These are phyloP conservation scores for Butyriboletus appendiculatus DNA, from an alignment of 1,284 basidiomycete species.

Conservation along the genomic window DNA sequence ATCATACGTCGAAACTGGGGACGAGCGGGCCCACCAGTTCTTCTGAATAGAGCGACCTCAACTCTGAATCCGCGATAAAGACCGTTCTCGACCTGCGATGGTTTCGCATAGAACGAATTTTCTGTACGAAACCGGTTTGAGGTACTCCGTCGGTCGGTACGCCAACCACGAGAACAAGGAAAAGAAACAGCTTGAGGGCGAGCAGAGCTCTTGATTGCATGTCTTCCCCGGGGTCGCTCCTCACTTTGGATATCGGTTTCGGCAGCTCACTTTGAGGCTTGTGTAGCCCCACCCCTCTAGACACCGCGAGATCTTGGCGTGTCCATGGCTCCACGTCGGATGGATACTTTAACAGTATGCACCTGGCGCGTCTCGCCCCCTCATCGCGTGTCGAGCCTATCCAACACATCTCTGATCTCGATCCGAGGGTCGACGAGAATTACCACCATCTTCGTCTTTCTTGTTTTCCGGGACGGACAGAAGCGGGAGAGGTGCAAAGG, in stretches of 20 bases:
- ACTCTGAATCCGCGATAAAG: slow-evolving; percentile 16
- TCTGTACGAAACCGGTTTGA: slow-evolving; percentile 15
- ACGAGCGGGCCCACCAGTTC: slow-evolving; percentile 8
- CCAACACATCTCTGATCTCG: slow-evolving; percentile 4
- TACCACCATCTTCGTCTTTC: slow-evolving; percentile 6
- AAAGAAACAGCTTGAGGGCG: background rate
- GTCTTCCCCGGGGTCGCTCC: too few species aligned
- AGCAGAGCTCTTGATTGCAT: background rate
- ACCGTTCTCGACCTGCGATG: slow-evolving; percentile 18
- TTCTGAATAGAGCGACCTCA: slow-evolving; percentile 4
- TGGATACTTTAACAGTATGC: slow-evolving; percentile 5
- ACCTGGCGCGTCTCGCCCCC: slow-evolving; percentile 2
- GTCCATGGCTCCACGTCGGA: slow-evolving; percentile 23
- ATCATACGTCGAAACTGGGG: slow-evolving; percentile 10
- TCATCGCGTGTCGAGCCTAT: background rate
- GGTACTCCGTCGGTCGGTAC: slow-evolving; percentile 6
- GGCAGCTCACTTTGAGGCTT: slow-evolving; percentile 9
- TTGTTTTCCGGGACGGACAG: slow-evolving; percentile 3
- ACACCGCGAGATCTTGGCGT: slow-evolving; percentile 15
- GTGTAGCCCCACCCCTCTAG: slow-evolving; percentile 12
- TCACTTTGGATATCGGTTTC: slow-evolving; percentile 15
- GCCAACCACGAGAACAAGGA: background rate
- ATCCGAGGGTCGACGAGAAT: slow-evolving; percentile 23
- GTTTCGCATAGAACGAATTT: slow-evolving; percentile 11
- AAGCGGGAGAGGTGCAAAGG: slow-evolving; percentile 14